phyloP scores from a whole-genome alignment of 1,284 basidiomycete species.

The Apiotrichum siamense region DNA sequence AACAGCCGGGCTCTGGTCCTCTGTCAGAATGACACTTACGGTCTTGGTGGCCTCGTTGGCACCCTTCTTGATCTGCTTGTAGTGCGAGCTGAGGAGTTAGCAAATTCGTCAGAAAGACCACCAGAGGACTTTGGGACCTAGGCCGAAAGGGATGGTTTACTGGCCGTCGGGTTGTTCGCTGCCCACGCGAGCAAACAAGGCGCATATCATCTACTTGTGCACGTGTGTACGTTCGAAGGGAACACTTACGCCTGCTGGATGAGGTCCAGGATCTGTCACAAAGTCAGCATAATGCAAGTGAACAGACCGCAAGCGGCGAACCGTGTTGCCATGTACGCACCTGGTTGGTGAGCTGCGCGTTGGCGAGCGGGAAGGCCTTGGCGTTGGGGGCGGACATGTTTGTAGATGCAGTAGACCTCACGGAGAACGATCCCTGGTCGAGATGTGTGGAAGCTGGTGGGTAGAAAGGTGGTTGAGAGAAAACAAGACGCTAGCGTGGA shows the following conservation, averaged over 20 bases:
- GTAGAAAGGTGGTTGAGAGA: no score
- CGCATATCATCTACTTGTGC: background rate
- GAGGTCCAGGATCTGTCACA: slow-evolving; percentile 71
- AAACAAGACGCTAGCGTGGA: no score
- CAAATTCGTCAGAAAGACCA: no score
- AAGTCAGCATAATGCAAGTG: slow-evolving; percentile 9
- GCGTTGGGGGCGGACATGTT: slow-evolving; percentile 48
- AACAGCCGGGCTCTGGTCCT: background rate
- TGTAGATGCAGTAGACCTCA: slow-evolving; percentile 27
- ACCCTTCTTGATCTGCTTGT: slow-evolving; percentile 96
- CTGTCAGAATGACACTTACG: background rate
- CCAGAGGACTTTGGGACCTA: no score
- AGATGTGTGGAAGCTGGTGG: slow-evolving; percentile 7
- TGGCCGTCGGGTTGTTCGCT: background rate
- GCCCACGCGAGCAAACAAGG: background rate
- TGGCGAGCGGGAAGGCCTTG: slow-evolving; percentile 92
- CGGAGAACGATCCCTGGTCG: slow-evolving; percentile 33
- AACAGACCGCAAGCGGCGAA: no score
- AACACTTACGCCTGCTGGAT: slow-evolving; percentile 64
- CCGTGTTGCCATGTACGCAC: slow-evolving; percentile 53
- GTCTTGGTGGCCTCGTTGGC: slow-evolving; percentile 73
- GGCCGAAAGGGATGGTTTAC: no score
- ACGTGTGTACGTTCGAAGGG: no score
- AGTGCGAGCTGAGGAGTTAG: no score
- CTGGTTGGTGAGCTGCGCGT: slow-evolving; percentile 85